Conservation (phyloP, 2,329 filamentous ascomycete species). For the Cytospora schulzeri region DNA sequence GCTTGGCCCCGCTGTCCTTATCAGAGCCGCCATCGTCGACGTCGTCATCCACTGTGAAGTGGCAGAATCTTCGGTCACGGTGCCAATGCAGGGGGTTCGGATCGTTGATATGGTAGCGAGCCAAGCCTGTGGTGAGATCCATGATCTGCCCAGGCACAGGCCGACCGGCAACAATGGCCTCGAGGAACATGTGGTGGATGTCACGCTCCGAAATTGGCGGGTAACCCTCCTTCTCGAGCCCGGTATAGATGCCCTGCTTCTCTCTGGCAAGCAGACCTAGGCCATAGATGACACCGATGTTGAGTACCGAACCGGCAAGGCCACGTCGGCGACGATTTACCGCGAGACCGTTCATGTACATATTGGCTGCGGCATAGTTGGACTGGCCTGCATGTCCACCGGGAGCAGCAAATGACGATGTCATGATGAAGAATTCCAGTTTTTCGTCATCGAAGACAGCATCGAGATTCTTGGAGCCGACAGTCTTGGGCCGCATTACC, state of each 20-base stretch:
- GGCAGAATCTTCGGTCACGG: constrained; percentile 46
- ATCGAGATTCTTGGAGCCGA: constrained; percentile 45
- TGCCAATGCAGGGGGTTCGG: constrained; percentile 45
- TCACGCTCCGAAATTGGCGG: constrained; percentile 53
- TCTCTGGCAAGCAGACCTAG: constrained; percentile 47
- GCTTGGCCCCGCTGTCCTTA: constrained; percentile 16
- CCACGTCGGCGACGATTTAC: constrained; percentile 40
- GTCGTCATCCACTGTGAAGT: constrained; percentile 36
- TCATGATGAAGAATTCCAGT: constrained; percentile 51
- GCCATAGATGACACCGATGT: constrained; percentile 50
- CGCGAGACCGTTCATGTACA: constrained; percentile 50
- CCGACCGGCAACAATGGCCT: constrained; percentile 49
- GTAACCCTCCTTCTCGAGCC: constrained; percentile 47
- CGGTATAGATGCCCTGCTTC: constrained; percentile 42
- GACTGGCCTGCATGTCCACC: constrained; percentile 48
- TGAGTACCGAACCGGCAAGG: constrained; percentile 43
- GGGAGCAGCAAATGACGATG: constrained; percentile 47
- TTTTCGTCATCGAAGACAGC: constrained; percentile 36
- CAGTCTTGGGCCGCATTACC: constrained; percentile 44
- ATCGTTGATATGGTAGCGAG: constrained; percentile 39
- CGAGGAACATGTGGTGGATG: constrained; percentile 54
- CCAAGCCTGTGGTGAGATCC: constrained; percentile 45
- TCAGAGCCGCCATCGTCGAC: constrained; percentile 13
- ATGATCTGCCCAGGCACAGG: constrained; percentile 33
- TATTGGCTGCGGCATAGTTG: constrained; percentile 50